These are phyloP conservation scores for Kuraishia piskuri DNA, from an alignment of 805 yeast genomes.

Conservation along the genomic window DNA sequence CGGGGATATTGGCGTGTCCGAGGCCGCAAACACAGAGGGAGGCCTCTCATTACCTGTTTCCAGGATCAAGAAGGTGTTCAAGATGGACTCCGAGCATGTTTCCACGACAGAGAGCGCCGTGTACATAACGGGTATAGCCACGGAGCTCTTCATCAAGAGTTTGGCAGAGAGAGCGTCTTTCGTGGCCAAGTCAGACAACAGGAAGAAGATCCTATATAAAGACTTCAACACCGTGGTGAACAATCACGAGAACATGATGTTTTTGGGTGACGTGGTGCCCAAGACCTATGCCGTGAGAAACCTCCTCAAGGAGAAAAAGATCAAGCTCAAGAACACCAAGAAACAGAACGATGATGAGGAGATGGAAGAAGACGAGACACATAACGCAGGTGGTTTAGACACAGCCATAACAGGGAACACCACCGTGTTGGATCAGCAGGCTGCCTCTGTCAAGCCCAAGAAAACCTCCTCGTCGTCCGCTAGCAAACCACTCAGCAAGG, in stretches of 20 bases:
- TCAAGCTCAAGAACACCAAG: slow-evolving; percentile 15
- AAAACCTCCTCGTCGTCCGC: slow-evolving; percentile 1
- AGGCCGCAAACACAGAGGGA: slow-evolving; percentile 5
- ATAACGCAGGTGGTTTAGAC: slow-evolving; percentile 3
- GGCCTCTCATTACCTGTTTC: slow-evolving; percentile 44
- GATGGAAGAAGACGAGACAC: slow-evolving; percentile 6
- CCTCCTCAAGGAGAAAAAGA: slow-evolving; percentile 33
- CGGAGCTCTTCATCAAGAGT: slow-evolving; percentile 64
- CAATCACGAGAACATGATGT: slow-evolving; percentile 49
- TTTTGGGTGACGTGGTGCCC: slow-evolving; percentile 63
- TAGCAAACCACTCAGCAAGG: slow-evolving; percentile 5
- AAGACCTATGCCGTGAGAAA: slow-evolving; percentile 43
- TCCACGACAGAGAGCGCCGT: slow-evolving; percentile 65
- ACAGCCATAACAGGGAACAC: slow-evolving; percentile 6
- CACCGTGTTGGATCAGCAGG: background rate
- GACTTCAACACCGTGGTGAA: slow-evolving; percentile 62
- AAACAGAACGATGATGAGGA: background rate
- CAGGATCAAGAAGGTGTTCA: slow-evolving; percentile 62
- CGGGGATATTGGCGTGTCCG: background rate
- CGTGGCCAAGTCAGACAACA: slow-evolving; percentile 52
- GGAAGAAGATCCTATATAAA: slow-evolving; percentile 62
- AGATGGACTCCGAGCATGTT: slow-evolving; percentile 65
- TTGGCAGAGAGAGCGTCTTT: slow-evolving; percentile 64
- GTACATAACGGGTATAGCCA: slow-evolving; percentile 69
- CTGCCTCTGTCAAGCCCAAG: background rate